Conservation (phyloP, 176 grass and related monocot genomes). For the Oryza longistaminata region DNA sequence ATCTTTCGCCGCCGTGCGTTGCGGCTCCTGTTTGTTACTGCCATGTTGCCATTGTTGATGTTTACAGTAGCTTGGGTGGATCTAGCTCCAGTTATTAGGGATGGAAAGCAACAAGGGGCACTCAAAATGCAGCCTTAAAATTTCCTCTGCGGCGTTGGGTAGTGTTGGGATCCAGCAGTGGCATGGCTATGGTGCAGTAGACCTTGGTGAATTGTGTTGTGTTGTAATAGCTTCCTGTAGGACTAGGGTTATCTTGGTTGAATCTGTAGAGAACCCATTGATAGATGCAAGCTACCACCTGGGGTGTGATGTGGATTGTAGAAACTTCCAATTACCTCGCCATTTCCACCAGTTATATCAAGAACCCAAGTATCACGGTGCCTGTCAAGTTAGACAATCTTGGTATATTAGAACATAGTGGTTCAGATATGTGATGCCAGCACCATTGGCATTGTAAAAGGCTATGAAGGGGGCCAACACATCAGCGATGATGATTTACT, state of each 20-base stretch:
- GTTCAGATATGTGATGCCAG: neutral
- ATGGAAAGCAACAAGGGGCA: neutral
- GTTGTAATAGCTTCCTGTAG: neutral
- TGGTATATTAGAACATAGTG: no score
- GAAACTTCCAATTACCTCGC: neutral
- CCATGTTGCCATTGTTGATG: neutral
- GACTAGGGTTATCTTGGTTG: neutral
- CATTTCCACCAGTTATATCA: neutral
- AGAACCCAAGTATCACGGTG: neutral
- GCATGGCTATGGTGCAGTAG: no score
- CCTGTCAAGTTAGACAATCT: neutral
- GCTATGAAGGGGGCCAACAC: no score
- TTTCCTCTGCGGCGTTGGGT: neutral
- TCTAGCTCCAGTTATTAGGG: neutral
- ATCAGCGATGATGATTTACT: no score
- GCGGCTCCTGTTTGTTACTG: neutral
- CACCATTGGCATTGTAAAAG: no score
- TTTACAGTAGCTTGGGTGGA: neutral
- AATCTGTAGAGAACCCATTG: neutral
- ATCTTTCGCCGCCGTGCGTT: neutral
- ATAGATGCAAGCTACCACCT: no score
- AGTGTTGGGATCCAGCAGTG: no score
- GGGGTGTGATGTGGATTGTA: no score
- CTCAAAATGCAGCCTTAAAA: neutral
- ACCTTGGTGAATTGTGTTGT: no score